Evolutionary conservation across 2,329 filamentous ascomycete species (phyloP).

Genomic region (Xylaria sp.): DNA sequence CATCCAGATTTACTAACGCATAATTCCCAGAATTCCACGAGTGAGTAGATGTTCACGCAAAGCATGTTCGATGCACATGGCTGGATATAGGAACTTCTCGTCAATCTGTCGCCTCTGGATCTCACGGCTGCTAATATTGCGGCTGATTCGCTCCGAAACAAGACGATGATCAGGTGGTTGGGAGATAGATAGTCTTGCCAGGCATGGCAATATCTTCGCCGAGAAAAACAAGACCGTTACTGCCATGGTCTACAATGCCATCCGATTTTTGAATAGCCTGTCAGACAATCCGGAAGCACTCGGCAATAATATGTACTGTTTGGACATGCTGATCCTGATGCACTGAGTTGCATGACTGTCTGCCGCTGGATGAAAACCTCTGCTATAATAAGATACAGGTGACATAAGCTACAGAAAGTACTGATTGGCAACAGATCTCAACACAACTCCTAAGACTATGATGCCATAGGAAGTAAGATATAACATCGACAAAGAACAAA

Average conservation of each 20-base stretch:
- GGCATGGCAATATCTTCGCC: conserved; percentile 51
- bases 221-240: conserved; percentile 34
- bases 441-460: conserved; percentile 37
- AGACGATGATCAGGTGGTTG: conserved; percentile 58
- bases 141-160: conserved; percentile 53
- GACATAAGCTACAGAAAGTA: conserved; percentile 1
- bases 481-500: not conserved
- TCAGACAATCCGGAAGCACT: conserved; percentile 45
- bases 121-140: conserved; percentile 54
- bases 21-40: conserved; percentile 58
- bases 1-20: conserved; percentile 53
- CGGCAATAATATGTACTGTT: conserved; percentile 45
- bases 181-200: conserved; percentile 45
- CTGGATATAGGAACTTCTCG: conserved; percentile 61
- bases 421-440: conserved; percentile 30
- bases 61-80: conserved; percentile 57
- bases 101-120: conserved; percentile 58
- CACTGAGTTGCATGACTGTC: conserved; percentile 45
- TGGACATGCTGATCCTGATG: conserved; percentile 41
- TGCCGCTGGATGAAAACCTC: conserved; percentile 47
- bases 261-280: conserved; percentile 48
- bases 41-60: conserved; percentile 56
- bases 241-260: conserved; percentile 48
- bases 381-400: conserved; percentile 50
- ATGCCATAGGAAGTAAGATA: conserved; percentile 16